Evolutionary conservation across 2,329 filamentous ascomycete species (phyloP), one percentile per base, ranked within the genome.

Genomic region (Colletotrichum eremochloae): DNA sequence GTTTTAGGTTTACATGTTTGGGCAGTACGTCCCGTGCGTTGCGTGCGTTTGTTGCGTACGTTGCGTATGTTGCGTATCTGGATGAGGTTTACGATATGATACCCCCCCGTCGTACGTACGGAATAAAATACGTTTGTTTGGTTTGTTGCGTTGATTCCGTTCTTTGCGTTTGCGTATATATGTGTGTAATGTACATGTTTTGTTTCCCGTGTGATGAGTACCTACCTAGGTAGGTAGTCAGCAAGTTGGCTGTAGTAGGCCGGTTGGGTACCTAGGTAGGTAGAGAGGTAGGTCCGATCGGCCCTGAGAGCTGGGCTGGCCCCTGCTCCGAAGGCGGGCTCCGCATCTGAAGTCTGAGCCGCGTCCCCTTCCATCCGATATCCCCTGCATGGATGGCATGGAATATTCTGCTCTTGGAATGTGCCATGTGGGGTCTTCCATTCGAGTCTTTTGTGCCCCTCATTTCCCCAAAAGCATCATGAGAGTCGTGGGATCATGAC

Each of bases 101-200:
- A 72, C 70, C 70, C 69, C 50, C 50, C 61, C 70, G 70, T 65
- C 46, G 60, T 61, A 40, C 56, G 53, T 69, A 69, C 61, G 63
- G 64, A 68, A 71, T 73, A 55, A 72, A 50, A 73, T 68, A 73
- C 55, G 67, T 74, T 56, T 71, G 40, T 63, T 76, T 75, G 74
- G 74, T 76, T 68, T 74, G 76, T 77, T 74, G 61, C 74, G 62
- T 74, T 40, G 64, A 65, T 72, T 72, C 36, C 72, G 68, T 77
- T 74, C 14, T 62, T 68, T 73, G 65, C 69, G 3, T 55, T 2
- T 73, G 68, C 75, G 70, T 75, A 64, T 78, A 67, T 75, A 62
- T 74, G 42, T 69, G 48, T 63, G 40, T 60, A 52, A 50, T 74
- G 62, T 74, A 44, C 46, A 44, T 38, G 14, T 64, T 11, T 44